A percentile compares a stretch with the other conserved stretches of the same genome.
These are phyloP conservation scores for Solanum dulcamara DNA, from an alignment of 257 asterid genomes.

Conservation along the genomic window DNA sequence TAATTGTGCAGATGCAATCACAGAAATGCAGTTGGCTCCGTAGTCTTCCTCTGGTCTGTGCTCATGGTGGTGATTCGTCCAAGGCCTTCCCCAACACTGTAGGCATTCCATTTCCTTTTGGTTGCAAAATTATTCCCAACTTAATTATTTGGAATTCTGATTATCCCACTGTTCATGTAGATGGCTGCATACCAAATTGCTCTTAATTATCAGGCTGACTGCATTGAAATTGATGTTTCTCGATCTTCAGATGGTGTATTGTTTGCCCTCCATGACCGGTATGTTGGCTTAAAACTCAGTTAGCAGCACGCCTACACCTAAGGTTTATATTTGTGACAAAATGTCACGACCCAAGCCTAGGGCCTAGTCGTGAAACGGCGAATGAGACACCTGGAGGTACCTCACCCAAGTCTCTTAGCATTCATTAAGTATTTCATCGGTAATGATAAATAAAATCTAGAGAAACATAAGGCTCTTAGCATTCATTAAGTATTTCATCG, in stretches of 20 bases:
- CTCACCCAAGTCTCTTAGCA: too few relatives aligned
- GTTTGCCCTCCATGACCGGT: constrained; percentile 98
- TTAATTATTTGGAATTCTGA: not conserved
- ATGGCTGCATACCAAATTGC: constrained; percentile 65
- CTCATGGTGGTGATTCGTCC: constrained; percentile 98
- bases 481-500: too few relatives aligned
- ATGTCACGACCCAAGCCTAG: too few relatives aligned
- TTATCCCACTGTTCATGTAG: constrained; percentile 24
- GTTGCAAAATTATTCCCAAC: not conserved
- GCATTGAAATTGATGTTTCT: constrained; percentile 90
- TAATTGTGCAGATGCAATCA: constrained; percentile 41
- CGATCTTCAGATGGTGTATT: constrained; percentile 87
- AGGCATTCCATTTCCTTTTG: constrained; percentile 13
- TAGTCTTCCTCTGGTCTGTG: constrained; percentile 82
- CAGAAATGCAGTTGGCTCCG: constrained; percentile 67
- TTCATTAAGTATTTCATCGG: too few relatives aligned
- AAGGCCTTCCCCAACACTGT: constrained; percentile 93
- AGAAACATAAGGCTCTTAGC: too few relatives aligned
- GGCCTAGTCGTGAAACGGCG: too few relatives aligned
- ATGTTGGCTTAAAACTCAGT: constrained; percentile 3
- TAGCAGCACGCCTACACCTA: not conserved
- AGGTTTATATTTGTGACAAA: not conserved
- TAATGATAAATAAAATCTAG: too few relatives aligned
- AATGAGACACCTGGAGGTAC: too few relatives aligned
- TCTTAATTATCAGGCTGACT: constrained; percentile 68